phyloP scores from a whole-genome alignment of 441 rosid genomes.

The Metrosideros polymorpha region DNA sequence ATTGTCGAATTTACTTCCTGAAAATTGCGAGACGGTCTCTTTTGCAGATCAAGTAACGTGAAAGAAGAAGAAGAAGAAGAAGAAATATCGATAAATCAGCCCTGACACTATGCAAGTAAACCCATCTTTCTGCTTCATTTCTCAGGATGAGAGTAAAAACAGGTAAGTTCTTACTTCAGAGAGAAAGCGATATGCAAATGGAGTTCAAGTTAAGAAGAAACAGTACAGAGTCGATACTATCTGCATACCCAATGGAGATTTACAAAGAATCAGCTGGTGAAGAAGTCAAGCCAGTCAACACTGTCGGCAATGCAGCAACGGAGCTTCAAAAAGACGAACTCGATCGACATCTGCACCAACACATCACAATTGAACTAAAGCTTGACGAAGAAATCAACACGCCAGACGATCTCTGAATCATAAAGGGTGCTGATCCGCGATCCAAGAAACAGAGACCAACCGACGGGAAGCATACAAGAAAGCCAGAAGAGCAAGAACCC shows the following conservation, averaged over 20 bases:
- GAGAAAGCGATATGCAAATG: neutral
- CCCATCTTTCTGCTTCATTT: neutral
- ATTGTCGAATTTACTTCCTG: neutral
- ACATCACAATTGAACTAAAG: neutral
- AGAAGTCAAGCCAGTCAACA: neutral
- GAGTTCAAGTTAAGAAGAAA: neutral
- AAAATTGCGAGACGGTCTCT: neutral
- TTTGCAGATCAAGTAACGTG: neutral
- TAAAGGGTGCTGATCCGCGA: neutral
- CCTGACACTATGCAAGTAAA: neutral
- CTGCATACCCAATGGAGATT: neutral
- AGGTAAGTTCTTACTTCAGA: neutral
- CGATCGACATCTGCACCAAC: neutral
- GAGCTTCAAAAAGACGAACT: neutral
- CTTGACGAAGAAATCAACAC: neutral
- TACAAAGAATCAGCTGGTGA: neutral
- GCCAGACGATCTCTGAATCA: neutral
- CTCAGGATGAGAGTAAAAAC: neutral
- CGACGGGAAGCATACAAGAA: neutral
- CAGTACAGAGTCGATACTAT: neutral
- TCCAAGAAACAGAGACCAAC: neutral
- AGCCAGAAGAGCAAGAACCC: neutral
- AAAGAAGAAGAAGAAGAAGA: neutral
- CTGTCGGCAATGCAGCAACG: neutral
- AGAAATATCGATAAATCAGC: neutral